Evolutionary conservation across 352 stramenopile genomes (phyloP), one percentile per base, ranked within the genome.

Genomic region (Globisporangium alternatum): DNA sequence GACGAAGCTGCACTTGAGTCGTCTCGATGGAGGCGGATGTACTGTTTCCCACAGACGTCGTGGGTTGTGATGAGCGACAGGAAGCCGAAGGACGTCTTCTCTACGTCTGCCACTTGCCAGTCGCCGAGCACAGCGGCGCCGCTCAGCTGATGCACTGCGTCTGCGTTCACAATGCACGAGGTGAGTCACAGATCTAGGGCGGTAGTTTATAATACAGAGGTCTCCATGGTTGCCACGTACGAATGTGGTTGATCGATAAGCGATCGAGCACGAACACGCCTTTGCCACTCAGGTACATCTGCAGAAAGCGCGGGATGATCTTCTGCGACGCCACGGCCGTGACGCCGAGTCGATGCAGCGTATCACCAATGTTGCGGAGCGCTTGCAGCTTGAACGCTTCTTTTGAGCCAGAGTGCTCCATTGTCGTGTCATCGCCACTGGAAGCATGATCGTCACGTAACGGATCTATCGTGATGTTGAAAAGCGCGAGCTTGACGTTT

Each of bases 391-490:
- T 64, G 51, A 76, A 76, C 19, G 59, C 21, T 19, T 28, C 30
- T 37, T 51, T 64, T 0, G 66, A 56, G 17, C 25, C 33, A 0
- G n/a, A 10, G 15, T 67, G 52, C 49, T 69, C 65, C 5, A 12
- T 28, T 6, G 33, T 64, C 3, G 59, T 53, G 8, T 66, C 33
- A 22, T 53, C 30, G 17, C 19, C 31, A 47, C 17, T 47, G 4
- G 17, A n/a, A 22, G 28, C 15, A 5, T 43, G 41, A 33, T 64
- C 55, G 0, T 76, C 62, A 15, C 22, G 22, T 5, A 67, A 59
- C 9, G 74, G 73, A n/a, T 88, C 78, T 21, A 88, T 74, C 3
- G 81, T 86, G 61, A 86, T 75, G 49, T 80, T 77, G 62, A 90
- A 90, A 8, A 90, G 71, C 17, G 79, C 73, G 4, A 90, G 67